phyloP scores from a whole-genome alignment of 2,329 filamentous ascomycete species.

The Diplodia sapinea region DNA sequence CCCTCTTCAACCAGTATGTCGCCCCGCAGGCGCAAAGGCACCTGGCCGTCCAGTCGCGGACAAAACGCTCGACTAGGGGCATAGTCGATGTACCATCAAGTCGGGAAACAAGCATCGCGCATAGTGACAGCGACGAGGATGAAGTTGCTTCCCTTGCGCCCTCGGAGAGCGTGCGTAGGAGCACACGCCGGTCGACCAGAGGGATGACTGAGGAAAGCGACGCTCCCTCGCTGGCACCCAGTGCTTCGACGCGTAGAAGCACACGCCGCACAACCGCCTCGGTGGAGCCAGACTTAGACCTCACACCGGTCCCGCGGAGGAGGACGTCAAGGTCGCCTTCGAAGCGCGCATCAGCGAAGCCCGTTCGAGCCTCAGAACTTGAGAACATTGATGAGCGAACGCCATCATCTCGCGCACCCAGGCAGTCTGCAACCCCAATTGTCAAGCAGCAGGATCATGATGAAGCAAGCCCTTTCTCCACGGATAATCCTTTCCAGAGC shows the following conservation, averaged over 20 bases:
- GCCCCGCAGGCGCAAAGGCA: constrained; percentile 79
- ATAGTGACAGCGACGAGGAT: constrained; percentile 60
- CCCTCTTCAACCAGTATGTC: constrained; percentile 80
- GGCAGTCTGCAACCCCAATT: constrained; percentile 39
- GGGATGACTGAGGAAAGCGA: constrained; percentile 46
- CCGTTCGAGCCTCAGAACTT: constrained; percentile 46
- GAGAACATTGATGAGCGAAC: constrained; percentile 44
- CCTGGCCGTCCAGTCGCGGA: constrained; percentile 73
- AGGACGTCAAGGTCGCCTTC: constrained; percentile 43
- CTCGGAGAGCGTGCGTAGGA: constrained; percentile 34
- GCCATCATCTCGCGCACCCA: constrained; percentile 32
- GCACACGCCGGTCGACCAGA: constrained; percentile 48
- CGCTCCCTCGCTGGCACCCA: constrained; percentile 45
- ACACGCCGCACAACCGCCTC: constrained; percentile 27
- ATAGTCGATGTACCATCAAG: constrained; percentile 73
- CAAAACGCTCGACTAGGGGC: constrained; percentile 84
- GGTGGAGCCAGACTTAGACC: constrained; percentile 27
- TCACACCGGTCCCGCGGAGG: constrained; percentile 33
- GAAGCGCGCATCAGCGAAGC: constrained; percentile 51
- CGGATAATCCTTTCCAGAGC: constrained; percentile 93
- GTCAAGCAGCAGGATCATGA: constrained; percentile 52
- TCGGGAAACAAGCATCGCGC: constrained; percentile 66
- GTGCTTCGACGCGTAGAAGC: constrained; percentile 12
- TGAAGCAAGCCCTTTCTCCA: constrained; percentile 74
- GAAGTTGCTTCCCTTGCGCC: constrained; percentile 37